These are phyloP conservation scores for Cinnamomum chago DNA, from an alignment of 164 flowering plant species.

Conservation along the genomic window DNA sequence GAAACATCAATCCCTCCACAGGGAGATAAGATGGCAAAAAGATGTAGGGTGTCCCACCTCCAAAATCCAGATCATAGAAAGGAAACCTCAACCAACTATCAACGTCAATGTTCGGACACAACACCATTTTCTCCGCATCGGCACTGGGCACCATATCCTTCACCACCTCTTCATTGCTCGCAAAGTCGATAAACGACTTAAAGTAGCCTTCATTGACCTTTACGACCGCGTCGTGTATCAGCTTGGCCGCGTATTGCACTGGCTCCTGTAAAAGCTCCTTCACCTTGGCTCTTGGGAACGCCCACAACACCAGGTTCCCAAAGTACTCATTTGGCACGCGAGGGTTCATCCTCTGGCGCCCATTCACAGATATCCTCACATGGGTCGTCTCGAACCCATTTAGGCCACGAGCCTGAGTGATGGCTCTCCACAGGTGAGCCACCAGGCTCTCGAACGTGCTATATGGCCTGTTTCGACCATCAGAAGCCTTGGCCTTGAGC, in stretches of 20 bases:
- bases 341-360: constrained; percentile 19
- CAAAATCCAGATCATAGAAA: constrained; percentile 33
- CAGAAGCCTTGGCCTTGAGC: no score
- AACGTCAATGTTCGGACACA: constrained; percentile 27
- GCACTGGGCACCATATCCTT: constrained; percentile 28
- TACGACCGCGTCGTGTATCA: constrained; percentile 23
- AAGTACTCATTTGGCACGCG: no score
- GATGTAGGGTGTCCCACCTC: constrained; percentile 24
- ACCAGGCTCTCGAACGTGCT: constrained; percentile 32
- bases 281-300: constrained; percentile 28
- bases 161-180: constrained; percentile 10
- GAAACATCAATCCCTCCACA: constrained; percentile 28
- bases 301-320: constrained; percentile 28
- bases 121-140: constrained; percentile 10
- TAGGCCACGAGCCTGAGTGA: constrained; percentile 23
- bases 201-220: constrained; percentile 27
- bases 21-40: constrained; percentile 8
- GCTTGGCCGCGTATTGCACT: constrained; percentile 20
- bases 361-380: constrained; percentile 26
- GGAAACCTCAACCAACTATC: constrained; percentile 36
- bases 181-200: constrained; percentile 1
- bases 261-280: constrained; percentile 22
- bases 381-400: constrained; percentile 16
- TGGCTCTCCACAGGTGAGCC: constrained; percentile 33
- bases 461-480: constrained; percentile 8